A percentile compares a stretch with the other conserved stretches of the same genome.
phyloP scores from a whole-genome alignment of 495 filamentous ascomycete genomes.

The Penicillium turbatum region DNA sequence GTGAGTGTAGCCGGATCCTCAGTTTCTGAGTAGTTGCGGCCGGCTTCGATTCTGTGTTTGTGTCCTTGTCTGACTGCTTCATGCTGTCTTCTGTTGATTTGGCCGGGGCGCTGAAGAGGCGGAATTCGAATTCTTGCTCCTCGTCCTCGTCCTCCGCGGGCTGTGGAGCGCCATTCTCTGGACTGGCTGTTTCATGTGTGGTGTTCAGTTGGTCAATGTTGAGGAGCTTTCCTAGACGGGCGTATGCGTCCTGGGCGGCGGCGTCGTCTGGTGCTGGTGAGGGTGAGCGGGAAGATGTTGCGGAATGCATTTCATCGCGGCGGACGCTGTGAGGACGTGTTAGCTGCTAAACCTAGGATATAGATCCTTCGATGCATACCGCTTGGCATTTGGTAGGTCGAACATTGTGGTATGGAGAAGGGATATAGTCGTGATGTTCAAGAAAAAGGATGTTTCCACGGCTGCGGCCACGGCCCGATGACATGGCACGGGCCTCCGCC shows the following conservation, averaged over 20 bases:
- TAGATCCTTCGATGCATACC: constrained; percentile 22
- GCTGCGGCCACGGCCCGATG: constrained; percentile 30
- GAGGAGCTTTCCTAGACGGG: constrained; percentile 39
- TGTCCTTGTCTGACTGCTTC: background rate
- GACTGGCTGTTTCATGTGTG: background rate
- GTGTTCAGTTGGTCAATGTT: constrained; percentile 31
- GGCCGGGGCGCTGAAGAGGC: constrained; percentile 39
- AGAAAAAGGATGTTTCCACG: constrained; percentile 17
- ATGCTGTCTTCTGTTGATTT: constrained; percentile 11
- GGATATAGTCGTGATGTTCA: background rate
- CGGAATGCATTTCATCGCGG: constrained; percentile 40
- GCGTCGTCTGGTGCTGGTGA: constrained; percentile 34
- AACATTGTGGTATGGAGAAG: constrained; percentile 32
- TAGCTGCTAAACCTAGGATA: background rate
- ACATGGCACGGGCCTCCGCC: constrained; percentile 23
- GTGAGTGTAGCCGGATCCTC: constrained; percentile 41
- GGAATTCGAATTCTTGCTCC: constrained; percentile 48
- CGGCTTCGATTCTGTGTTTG: background rate
- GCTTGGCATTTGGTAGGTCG: constrained; percentile 39
- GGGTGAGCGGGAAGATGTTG: constrained; percentile 29
- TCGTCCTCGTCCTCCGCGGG: constrained; percentile 28
- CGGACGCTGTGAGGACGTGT: constrained; percentile 31
- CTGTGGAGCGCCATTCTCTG: constrained; percentile 2
- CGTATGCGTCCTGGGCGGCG: constrained; percentile 31
- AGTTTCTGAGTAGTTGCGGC: constrained; percentile 31